A percentile compares a stretch with the other conserved stretches of the same genome.
phyloP scores from a whole-genome alignment of 352 stramenopile species.

The Pythium scleroteichum region DNA sequence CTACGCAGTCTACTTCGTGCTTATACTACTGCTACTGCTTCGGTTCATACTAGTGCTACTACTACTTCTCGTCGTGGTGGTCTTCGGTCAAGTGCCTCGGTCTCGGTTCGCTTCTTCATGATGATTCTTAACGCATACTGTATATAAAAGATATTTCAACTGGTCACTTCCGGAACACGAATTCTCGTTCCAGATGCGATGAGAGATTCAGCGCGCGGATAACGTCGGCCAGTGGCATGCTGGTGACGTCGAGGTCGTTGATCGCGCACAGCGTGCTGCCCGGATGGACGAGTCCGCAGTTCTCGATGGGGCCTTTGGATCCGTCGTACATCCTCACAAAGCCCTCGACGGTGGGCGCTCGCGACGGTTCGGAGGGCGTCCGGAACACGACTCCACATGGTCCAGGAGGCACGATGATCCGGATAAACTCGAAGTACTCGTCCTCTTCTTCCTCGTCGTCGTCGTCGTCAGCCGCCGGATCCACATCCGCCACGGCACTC shows the following conservation, averaged over 20 bases:
- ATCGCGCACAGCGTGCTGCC: slow-evolving; percentile 75
- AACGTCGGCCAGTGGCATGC: slow-evolving; percentile 66
- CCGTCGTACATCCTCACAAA: slow-evolving; percentile 72
- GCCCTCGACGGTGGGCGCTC: slow-evolving; percentile 64
- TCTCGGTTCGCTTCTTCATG: not conserved
- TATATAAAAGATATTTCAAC: slow-evolving; percentile 1
- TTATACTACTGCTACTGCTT: slow-evolving; percentile 15
- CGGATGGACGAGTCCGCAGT: slow-evolving; percentile 59
- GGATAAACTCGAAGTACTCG: slow-evolving; percentile 73
- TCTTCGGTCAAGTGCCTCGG: not conserved
- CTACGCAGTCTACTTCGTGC: slow-evolving; percentile 6
- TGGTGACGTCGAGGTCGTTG: slow-evolving; percentile 77
- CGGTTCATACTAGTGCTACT: not conserved
- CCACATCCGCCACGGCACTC: slow-evolving; percentile 21
- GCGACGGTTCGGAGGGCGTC: slow-evolving; percentile 33
- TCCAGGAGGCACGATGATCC: slow-evolving; percentile 73
- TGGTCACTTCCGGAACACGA: slow-evolving; percentile 66
- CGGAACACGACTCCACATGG: slow-evolving; percentile 75
- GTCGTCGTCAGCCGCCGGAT: slow-evolving; percentile 14
- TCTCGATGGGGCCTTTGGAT: slow-evolving; percentile 74
- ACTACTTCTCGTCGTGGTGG: not conserved
- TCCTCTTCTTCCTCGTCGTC: slow-evolving; percentile 44
- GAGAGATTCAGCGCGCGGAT: slow-evolving; percentile 72
- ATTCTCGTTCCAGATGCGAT: slow-evolving; percentile 67
- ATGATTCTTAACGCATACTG: not conserved